These are phyloP conservation scores for Corylus heterophylla DNA, from an alignment of 306 rosid genomes.

Conservation along the genomic window DNA sequence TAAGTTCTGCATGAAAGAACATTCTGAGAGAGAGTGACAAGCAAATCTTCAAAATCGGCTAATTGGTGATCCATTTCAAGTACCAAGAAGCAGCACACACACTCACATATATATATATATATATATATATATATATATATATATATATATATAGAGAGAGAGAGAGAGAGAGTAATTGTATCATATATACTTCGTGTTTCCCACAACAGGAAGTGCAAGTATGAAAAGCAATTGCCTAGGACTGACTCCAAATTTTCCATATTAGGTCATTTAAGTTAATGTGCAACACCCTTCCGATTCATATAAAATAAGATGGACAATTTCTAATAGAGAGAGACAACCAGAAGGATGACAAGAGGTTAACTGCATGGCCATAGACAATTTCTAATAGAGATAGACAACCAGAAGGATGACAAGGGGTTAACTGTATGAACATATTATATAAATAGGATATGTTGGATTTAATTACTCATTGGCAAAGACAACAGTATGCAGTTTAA, in stretches of 20 bases:
- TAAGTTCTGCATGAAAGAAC: background rate
- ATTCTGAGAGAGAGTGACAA: background rate
- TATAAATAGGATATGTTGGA: too few species aligned
- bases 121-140: too few species aligned
- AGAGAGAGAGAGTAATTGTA: background rate
- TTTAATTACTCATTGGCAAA: too few species aligned
- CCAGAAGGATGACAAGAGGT: too few species aligned
- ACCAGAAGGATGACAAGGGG: too few species aligned
- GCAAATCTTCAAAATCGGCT: background rate
- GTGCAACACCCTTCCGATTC: background rate
- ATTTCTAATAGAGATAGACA: background rate
- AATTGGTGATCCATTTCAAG: background rate
- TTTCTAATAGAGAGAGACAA: background rate
- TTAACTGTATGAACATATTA: too few species aligned
- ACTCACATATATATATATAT: background rate
- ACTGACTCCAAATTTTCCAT: background rate
- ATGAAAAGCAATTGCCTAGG: background rate
- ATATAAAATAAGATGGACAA: background rate
- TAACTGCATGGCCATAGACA: too few species aligned
- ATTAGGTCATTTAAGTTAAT: background rate
- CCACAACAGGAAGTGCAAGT: background rate
- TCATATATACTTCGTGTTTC: background rate
- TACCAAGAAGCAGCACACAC: background rate
- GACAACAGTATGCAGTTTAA: too few species aligned
- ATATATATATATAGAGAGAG: too few species aligned